Base-by-base conservation (phyloP, 495 filamentous ascomycete species). In the Ascodesmis nigricans region DNA sequence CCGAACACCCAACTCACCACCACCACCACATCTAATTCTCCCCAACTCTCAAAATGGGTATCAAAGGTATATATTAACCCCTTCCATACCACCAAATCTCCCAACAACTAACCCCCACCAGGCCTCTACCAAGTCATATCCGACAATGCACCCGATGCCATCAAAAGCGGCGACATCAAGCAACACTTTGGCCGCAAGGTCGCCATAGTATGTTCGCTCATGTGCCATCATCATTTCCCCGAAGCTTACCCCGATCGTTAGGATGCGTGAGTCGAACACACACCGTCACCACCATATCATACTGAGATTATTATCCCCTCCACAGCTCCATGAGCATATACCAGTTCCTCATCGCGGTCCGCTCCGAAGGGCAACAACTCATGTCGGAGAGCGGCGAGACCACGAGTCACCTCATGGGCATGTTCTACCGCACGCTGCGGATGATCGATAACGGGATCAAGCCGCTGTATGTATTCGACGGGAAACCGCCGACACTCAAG, bases 401-500 rank as follows among this genome's bases (percentile, higher is more conserved):
- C 1, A 97, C 87, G 0, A 95, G 87, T 5, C 87, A 97, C 55
- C 60, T 97, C 13, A 91, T 95, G 84, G 87, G 87, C 44, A 82
- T 97, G 74, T 97, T 97, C 59, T 97, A 97, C 63, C 87, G 87
- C 41, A 97, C 87, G 1, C 66, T 97, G 1, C 79, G 87, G 46
- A 93, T 97, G 55, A 78, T 95, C 53, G 87, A 97, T 57, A 93
- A 93, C 47, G 87, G 87, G 34, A 93, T 97, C 58, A 97, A 95
- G 27, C 87, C 87, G 0, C 66, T 97, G 46, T 97, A 87, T 57
- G 87, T 97, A 29, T 97, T 97, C 54, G 87, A 97, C 50, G 87
- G 87, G 25, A 78, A 81, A 17, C 87, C 87, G 3, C 87, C 87
- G 2, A 97, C 92, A 47, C 69, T 97, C 36, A 97, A 97, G 58